Evolutionary conservation across 2,329 filamentous ascomycete species (phyloP), one percentile per base, ranked within the genome.

Genomic region (Monilinia fructicola): DNA sequence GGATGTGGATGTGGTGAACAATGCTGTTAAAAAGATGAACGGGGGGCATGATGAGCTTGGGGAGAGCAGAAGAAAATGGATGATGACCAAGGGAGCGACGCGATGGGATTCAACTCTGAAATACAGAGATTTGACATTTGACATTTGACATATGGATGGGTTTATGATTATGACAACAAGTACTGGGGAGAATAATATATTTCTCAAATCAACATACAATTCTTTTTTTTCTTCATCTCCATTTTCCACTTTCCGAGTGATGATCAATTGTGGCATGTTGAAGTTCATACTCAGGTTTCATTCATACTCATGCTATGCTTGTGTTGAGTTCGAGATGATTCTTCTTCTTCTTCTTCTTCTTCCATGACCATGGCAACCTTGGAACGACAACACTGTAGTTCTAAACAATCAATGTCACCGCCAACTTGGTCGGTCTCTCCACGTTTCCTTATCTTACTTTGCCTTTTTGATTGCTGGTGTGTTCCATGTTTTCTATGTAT

Each of bases 1-100:
- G 67, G 69, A 54, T 70, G 68, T 23, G 55, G 61, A 21, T 70
- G 68, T 54, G 63, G 65, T 12, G 69, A 70, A 44, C 14, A 50
- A 26, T 70, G 69, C 54, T 69, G 69, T 28, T 70, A 70, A 35
- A 70, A 35, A 23, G 12, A 42, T 2, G 6, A 42, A 16, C 12
- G 12, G 40, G 2, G 26, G 18, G 31, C 2, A 1, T 40, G 21
- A 42, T 26, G 3, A 23, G 31, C 14, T 38, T 16, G 28, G 42
- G 12, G 42, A 16, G 35, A 14, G 31, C 23, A n/a, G 10, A 54
- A 42, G 7, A 11, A 63, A 42, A 53, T 31, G 46, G 40, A 35
- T 40, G 46, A 54, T 12, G 16, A 21, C 21, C 18, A 28, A 61
- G 31, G 31, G 6, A 35, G 31, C 35, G 44, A 53, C 12, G 31